These are phyloP conservation scores for Colletotrichum truncatum DNA, from an alignment of 2,329 filamentous ascomycete species.

Conservation along the genomic window DNA sequence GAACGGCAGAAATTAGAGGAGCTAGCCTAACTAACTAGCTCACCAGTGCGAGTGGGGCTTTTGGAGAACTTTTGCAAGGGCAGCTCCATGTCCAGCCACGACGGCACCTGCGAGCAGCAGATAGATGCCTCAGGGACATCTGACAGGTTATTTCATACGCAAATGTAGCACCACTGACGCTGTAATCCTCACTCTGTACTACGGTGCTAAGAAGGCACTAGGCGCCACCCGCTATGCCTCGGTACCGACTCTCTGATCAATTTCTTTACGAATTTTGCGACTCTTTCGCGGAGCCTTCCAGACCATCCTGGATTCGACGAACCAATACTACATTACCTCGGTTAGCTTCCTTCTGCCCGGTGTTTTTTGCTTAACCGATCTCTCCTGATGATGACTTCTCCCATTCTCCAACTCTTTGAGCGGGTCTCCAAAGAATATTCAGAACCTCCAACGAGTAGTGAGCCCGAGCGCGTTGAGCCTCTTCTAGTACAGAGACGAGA, in stretches of 20 bases:
- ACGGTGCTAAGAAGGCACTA: too few species aligned
- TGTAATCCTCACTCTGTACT: too few species aligned
- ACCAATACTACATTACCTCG: background rate
- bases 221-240: background rate
- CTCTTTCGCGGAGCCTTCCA: background rate
- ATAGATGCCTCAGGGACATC: background rate
- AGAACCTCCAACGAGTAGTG: too few species aligned
- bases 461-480: too few species aligned
- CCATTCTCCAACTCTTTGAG: background rate
- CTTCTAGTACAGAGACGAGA: too few species aligned
- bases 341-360: background rate
- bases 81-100: background rate
- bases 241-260: background rate
- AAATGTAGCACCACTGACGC: too few species aligned
- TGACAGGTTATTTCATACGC: background rate
- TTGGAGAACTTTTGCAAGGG: slow-evolving; percentile 15
- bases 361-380: background rate
- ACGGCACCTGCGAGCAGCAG: too few species aligned
- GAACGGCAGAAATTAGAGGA: background rate
- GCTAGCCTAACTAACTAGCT: too few species aligned
- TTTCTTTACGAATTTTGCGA: slow-evolving; percentile 4
- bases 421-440: too few species aligned
- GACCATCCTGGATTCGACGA: background rate
- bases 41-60: slow-evolving; percentile 9
- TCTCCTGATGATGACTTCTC: too few species aligned